Evolutionary conservation across 441 rosid species (phyloP).

Genomic region (Euphorbia celastroides): DNA sequence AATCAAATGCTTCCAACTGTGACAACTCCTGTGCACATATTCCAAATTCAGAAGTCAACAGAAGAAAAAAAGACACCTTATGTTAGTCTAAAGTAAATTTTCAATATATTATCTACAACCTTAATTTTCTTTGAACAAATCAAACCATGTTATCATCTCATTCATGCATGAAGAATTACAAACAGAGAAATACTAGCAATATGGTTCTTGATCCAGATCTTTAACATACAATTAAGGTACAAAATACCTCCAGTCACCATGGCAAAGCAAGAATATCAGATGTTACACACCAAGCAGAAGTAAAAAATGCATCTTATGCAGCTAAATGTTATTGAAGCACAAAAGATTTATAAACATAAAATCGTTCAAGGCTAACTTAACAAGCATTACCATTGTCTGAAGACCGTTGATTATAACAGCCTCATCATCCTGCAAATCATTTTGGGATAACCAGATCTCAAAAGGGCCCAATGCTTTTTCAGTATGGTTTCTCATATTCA

Average conservation of each 20-base stretch:
- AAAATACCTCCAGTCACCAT: constrained; percentile 3
- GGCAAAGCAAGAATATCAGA: neutral
- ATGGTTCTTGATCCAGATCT: neutral
- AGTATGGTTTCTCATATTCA: constrained; percentile 71
- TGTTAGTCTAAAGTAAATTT: neutral
- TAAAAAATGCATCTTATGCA: neutral
- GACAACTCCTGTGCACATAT: constrained; percentile 53
- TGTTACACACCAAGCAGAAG: neutral
- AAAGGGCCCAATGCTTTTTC: constrained; percentile 79
- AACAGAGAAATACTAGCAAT: neutral
- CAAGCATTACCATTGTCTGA: constrained; percentile 58
- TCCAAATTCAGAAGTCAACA: constrained; percentile 13
- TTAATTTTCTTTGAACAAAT: neutral
- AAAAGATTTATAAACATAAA: neutral
- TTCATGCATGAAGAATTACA: neutral
- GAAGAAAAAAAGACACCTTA: neutral
- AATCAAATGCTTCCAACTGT: constrained; percentile 64
- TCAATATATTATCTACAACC: neutral
- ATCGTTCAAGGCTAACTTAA: constrained; percentile 6
- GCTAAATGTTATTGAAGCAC: neutral
- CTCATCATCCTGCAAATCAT: constrained; percentile 52
- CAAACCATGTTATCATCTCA: neutral
- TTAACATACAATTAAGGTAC: neutral
- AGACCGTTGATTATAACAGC: constrained; percentile 73
- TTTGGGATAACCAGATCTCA: constrained; percentile 64